Evolutionary conservation across 116 monocot genomes (phyloP).

Genomic region (Iris pallida): DNA sequence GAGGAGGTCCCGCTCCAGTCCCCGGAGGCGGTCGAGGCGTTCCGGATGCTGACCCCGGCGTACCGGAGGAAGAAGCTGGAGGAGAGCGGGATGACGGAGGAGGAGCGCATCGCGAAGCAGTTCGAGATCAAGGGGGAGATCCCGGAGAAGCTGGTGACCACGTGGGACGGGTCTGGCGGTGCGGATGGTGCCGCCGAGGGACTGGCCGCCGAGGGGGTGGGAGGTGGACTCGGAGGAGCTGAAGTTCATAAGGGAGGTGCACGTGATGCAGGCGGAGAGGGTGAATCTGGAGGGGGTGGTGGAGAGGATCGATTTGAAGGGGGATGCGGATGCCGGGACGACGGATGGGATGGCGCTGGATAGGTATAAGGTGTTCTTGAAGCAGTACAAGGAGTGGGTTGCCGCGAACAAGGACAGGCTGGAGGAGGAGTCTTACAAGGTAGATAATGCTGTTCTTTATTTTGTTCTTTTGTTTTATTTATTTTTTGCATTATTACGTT

Average conservation of each 20-base stretch:
- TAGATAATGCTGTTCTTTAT: conserved; percentile 25
- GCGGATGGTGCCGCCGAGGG: conserved; percentile 71
- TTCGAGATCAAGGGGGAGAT: conserved; percentile 72
- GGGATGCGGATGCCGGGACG: conserved; percentile 24
- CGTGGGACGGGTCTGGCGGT: conserved; percentile 63
- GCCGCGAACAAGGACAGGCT: conserved; percentile 61
- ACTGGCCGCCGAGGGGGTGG: conserved; percentile 95
- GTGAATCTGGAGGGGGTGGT: conserved; percentile 40
- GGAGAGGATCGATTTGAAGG: conserved; percentile 35
- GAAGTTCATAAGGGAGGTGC: conserved; percentile 73
- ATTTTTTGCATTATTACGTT: background rate
- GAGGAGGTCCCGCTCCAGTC: conserved; percentile 82
- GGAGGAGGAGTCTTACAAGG: conserved; percentile 91
- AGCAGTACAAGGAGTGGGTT: conserved; percentile 94
- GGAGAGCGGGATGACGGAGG: conserved; percentile 67
- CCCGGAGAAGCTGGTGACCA: conserved; percentile 56
- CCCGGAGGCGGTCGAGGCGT: conserved; percentile 80
- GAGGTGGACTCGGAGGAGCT: conserved; percentile 75
- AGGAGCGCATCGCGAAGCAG: conserved; percentile 46
- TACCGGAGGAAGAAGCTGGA: conserved; percentile 76
- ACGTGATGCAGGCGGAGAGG: conserved; percentile 50
- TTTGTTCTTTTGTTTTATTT: background rate
- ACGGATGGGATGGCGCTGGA: conserved; percentile 43
- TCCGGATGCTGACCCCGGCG: conserved; percentile 74
- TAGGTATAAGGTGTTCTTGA: conserved; percentile 81